phyloP scores from a whole-genome alignment of 148 eudicot species.

The Bassia scoparia region DNA sequence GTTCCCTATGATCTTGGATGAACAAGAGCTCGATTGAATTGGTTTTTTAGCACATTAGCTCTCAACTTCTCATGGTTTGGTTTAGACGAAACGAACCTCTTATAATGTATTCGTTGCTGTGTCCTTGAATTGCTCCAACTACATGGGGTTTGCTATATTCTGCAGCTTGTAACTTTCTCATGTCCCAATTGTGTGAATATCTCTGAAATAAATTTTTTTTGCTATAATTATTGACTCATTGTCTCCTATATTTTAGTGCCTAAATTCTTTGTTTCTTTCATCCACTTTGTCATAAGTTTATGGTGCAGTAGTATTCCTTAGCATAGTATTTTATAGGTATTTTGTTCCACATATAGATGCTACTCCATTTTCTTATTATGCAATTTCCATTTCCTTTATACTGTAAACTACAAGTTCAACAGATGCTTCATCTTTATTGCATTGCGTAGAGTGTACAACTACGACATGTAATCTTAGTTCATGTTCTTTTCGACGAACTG shows the following conservation, averaged over 20 bases:
- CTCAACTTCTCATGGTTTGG: neutral
- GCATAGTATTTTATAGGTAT: neutral
- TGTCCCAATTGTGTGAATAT: constrained; percentile 12
- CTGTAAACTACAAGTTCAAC: no score
- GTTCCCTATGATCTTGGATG: constrained; percentile 63
- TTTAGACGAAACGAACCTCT: constrained; percentile 6
- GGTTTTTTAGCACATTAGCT: constrained; percentile 5
- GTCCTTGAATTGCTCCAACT: constrained; percentile 12
- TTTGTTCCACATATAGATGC: neutral
- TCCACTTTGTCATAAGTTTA: neutral
- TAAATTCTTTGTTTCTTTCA: neutral
- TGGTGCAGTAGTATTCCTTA: neutral
- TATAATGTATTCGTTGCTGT: constrained; percentile 27
- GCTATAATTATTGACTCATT: no score
- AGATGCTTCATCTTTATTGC: no score
- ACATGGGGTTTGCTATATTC: neutral
- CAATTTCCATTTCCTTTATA: neutral
- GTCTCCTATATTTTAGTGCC: neutral
- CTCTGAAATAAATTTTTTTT: constrained; percentile 11
- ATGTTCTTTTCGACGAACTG: no score
- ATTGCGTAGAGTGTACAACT: no score
- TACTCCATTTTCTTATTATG: neutral
- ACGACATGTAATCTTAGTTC: no score
- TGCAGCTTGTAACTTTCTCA: constrained; percentile 20
- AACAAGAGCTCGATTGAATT: constrained; percentile 36